Evolutionary conservation across 1,284 basidiomycete species (phyloP).

Genomic region (Leccinum subrobustum): DNA sequence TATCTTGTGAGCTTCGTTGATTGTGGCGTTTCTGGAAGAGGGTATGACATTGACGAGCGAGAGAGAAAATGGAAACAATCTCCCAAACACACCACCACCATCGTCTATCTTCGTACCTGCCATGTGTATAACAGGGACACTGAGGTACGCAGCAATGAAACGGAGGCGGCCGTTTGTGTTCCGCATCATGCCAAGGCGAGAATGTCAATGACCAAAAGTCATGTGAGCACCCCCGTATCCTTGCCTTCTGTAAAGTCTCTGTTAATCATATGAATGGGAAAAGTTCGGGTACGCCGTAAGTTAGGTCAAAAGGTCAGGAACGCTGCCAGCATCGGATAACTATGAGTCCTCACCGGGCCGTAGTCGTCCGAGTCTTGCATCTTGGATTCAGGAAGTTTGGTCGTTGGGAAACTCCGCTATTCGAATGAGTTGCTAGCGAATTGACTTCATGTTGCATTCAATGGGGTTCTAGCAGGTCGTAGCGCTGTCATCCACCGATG

Average conservation of each 20-base stretch:
- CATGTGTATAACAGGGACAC: slow-evolving; percentile 2
- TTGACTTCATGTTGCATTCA: not conserved
- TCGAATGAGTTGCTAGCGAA: not conserved
- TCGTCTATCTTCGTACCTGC: slow-evolving; percentile 1
- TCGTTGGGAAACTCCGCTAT: not conserved
- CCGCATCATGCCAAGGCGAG: not conserved
- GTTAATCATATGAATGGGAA: not conserved
- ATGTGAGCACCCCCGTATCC: not conserved
- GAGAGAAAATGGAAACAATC: slow-evolving; percentile 1
- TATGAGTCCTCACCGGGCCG: not conserved
- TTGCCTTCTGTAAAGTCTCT: not conserved
- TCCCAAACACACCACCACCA: not conserved
- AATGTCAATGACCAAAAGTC: not conserved
- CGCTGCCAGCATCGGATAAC: not conserved
- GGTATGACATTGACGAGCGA: not conserved
- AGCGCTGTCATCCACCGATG: not conserved
- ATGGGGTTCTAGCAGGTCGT: not conserved
- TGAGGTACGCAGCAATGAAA: not conserved
- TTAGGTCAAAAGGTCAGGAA: not conserved
- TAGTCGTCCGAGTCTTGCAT: not conserved
- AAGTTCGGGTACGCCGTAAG: not conserved
- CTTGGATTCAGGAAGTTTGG: not conserved
- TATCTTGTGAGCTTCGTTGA: not conserved
- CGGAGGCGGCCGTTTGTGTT: not conserved
- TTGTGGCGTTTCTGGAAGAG: not conserved